These are phyloP conservation scores for Thermoascus crustaceus DNA, from an alignment of 2,329 filamentous ascomycete species.

Conservation along the genomic window DNA sequence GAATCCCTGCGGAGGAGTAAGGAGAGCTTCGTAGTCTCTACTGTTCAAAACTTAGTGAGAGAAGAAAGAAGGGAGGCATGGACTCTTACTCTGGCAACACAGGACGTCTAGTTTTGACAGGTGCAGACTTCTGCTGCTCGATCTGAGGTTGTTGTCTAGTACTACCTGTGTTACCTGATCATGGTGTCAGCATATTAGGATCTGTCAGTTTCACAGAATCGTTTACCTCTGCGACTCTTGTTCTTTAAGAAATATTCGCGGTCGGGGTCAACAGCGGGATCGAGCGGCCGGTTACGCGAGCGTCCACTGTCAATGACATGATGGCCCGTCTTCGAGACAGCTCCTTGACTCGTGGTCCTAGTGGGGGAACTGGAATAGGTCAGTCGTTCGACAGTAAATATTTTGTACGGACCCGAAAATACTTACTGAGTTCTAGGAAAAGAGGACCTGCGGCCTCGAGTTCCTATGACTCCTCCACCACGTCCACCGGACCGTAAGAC, in stretches of 20 bases:
- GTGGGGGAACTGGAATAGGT: constrained; percentile 1
- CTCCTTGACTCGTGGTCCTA: constrained; percentile 3
- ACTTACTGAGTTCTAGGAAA: constrained; percentile 1
- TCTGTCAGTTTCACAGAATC: neutral
- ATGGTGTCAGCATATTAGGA: no score
- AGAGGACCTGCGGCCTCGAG: constrained; percentile 10
- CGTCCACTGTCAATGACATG: constrained; percentile 2
- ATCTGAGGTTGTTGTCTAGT: constrained; percentile 1
- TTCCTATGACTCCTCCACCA: constrained; percentile 19
- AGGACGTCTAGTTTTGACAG: constrained; percentile 11
- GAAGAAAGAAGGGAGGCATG: constrained; percentile 1
- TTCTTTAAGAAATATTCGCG: constrained; percentile 1
- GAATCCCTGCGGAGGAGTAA: constrained; percentile 12
- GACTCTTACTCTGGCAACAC: constrained; percentile 11
- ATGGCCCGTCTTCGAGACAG: constrained; percentile 5
- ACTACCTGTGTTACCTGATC: no score
- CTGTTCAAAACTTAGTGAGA: neutral
- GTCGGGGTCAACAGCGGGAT: constrained; percentile 15
- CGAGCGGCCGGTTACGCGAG: constrained; percentile 6
- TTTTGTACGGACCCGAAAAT: neutral
- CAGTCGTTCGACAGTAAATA: neutral
- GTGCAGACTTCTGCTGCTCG: neutral
- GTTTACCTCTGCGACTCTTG: constrained; percentile 3
- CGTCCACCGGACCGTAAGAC: constrained; percentile 11
- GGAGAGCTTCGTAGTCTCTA: constrained; percentile 7